Evolutionary conservation across 306 rosid genomes (phyloP).

Genomic region (Argentina anserina): DNA sequence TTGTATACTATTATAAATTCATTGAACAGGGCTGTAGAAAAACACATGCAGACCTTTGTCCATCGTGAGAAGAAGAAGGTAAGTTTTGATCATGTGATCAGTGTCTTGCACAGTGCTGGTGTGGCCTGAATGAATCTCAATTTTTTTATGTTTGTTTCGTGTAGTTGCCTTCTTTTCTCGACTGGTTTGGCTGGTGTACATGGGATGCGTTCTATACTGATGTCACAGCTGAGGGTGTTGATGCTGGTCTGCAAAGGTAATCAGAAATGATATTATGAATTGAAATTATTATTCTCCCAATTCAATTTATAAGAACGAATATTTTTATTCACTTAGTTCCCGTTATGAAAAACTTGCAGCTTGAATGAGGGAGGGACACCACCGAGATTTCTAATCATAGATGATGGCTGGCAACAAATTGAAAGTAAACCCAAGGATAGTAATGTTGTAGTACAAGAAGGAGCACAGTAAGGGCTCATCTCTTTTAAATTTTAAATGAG

Average conservation of each 20-base stretch:
- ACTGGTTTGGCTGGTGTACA: constrained; percentile 99
- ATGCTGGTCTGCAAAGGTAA: constrained; percentile 83
- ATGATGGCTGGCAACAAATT: constrained; percentile 99
- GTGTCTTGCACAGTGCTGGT: not conserved
- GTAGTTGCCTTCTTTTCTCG: constrained; percentile 79
- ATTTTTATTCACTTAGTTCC: constrained; percentile 14
- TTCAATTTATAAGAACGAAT: not conserved
- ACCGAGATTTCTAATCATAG: constrained; percentile 80
- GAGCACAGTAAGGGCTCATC: constrained; percentile 76
- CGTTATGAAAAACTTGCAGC: constrained; percentile 44
- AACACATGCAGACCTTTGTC: constrained; percentile 73
- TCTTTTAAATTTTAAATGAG: not conserved
- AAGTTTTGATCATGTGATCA: constrained; percentile 9
- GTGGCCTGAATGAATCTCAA: constrained; percentile 14
- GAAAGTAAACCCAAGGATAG: constrained; percentile 61
- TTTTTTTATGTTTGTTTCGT: constrained; percentile 29
- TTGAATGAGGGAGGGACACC: constrained; percentile 83
- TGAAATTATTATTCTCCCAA: not conserved
- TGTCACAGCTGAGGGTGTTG: constrained; percentile 94
- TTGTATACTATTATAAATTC: constrained; percentile 20
- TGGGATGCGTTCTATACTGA: constrained; percentile 99
- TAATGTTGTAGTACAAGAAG: constrained; percentile 69
- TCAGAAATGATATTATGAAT: not conserved
- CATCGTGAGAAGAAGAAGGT: constrained; percentile 94
- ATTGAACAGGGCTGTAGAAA: constrained; percentile 67